A percentile compares a stretch with the other conserved stretches of the same genome.
Evolutionary conservation across 2,329 filamentous ascomycete species (phyloP).

Genomic region (Mycosphaerelloides madeirae): DNA sequence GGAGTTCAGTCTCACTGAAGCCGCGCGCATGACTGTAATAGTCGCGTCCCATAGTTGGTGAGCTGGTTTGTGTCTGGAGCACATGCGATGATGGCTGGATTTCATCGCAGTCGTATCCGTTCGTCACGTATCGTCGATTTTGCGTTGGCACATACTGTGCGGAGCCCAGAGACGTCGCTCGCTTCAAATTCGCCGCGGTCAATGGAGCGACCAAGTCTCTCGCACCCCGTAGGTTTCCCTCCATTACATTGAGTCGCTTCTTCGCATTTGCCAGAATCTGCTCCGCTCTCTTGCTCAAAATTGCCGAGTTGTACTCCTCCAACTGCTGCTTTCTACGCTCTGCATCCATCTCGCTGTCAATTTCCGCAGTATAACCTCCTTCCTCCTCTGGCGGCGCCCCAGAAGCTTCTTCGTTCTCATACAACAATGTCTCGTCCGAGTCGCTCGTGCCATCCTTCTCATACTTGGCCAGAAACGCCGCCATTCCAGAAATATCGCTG

Average conservation of each 20-base stretch:
- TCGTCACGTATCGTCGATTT: constrained; percentile 15
- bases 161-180: constrained; percentile 33
- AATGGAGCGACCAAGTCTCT: constrained; percentile 44
- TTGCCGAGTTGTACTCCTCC: constrained; percentile 64
- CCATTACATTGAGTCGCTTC: constrained; percentile 84
- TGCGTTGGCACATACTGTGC: constrained; percentile 14
- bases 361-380: constrained; percentile 10
- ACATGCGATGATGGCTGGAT: constrained; percentile 14
- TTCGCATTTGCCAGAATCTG: constrained; percentile 91
- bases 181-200: constrained; percentile 36
- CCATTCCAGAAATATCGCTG: constrained; percentile 40
- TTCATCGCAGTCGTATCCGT: constrained; percentile 17
- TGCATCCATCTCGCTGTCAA: constrained; percentile 19
- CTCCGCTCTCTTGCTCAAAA: constrained; percentile 77
- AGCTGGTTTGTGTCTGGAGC: constrained; percentile 28
- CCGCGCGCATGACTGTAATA: constrained; percentile 53
- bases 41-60: constrained; percentile 26
- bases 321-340: constrained; percentile 35
- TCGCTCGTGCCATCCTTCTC: constrained; percentile 16
- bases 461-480: constrained; percentile 30
- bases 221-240: constrained; percentile 79
- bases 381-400: constrained; percentile 6
- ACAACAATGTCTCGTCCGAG: constrained; percentile 17
- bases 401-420: constrained; percentile 14
- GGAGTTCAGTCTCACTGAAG: constrained; percentile 57